Base-by-base conservation (phyloP, 1,284 basidiomycete genomes). In the Trichosporon sp. region DNA sequence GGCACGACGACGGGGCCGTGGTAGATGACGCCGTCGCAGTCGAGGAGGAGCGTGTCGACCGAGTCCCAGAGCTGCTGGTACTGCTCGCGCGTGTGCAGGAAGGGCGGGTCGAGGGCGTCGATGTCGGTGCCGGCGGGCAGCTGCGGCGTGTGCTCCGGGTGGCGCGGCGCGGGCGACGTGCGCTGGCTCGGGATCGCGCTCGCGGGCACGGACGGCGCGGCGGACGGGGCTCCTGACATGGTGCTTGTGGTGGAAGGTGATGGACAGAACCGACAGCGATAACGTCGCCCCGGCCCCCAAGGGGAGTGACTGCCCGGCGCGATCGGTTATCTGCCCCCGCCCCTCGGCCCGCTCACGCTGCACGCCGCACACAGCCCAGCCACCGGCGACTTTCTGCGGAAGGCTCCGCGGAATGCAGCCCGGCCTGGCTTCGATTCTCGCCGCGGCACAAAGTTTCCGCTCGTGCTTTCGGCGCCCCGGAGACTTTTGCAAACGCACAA, bases 21-120 rank as follows among this genome's bases (percentile, higher is more conserved):
- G 92, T 96, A 92, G 68, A 98, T 87, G 62, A 98, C 96, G 25
- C 96, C 96, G 80, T 99, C 96, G 81, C 95, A 99, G 83, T 99
- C 97, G 75, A 97, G 93, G 78, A 98, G 87, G 88, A 93, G 95
- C 23, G 92, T 95, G 80, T 97, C 94, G 79, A 91, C 93, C 74
- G 87, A 87, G 81, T 92, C 89, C 67, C 95, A 70, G 21, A 83
- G 77, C 62, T 72, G 63, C 34, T 73, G 66, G 72, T 81, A 83
- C 64, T 82, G 74, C 62, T 81, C 80, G 0, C 68, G 64, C 1
- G 76, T 74, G 27, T 68, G 62, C 13, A 83, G 77, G 42, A 78
- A 70, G 11, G 77, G 78, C 21, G 80, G 56, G 56, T 60, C 29
- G 56, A 60, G 56, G 3, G 11, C 2, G 29, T 60, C 56, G 8